Evolutionary conservation across 257 asterid genomes (phyloP).

Genomic region (Solanum stenotomum): DNA sequence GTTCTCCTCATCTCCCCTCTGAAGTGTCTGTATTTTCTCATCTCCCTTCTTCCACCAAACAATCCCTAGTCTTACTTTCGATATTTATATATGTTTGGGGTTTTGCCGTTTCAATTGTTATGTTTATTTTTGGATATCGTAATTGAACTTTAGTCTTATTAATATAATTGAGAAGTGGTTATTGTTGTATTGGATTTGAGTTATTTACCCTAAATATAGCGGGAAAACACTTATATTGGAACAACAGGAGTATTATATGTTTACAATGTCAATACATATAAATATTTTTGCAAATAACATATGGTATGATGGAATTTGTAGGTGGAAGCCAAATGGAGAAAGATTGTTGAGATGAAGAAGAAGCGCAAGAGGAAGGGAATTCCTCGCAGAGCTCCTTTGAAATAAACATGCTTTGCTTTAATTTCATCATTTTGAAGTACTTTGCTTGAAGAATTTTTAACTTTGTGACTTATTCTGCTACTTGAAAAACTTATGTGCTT

Average conservation of each 20-base stretch:
- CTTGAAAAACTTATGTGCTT: not conserved
- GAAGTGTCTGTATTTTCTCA: not conserved
- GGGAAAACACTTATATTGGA: too few species aligned
- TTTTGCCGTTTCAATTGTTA: too few species aligned
- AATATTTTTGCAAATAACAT: not conserved
- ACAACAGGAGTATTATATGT: too few species aligned
- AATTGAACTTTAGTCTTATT: too few species aligned
- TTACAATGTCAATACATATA: not conserved
- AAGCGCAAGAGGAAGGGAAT: constrained; percentile 10
- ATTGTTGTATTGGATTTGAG: too few species aligned
- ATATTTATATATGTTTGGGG: too few species aligned
- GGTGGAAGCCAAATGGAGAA: not conserved
- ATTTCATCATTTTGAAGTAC: not conserved
- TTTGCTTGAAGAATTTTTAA: not conserved
- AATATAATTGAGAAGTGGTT: too few species aligned
- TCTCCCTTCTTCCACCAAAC: not conserved
- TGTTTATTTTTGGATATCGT: too few species aligned
- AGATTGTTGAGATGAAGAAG: not conserved
- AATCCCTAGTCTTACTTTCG: not conserved
- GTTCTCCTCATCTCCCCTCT: not conserved
- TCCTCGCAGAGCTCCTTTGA: constrained; percentile 11
- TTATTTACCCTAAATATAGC: too few species aligned
- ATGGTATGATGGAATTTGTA: not conserved
- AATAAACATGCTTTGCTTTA: not conserved
- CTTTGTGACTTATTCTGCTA: not conserved